Conservation (phyloP, 306 rosid genomes). For the Glycyrrhiza uralensis region DNA sequence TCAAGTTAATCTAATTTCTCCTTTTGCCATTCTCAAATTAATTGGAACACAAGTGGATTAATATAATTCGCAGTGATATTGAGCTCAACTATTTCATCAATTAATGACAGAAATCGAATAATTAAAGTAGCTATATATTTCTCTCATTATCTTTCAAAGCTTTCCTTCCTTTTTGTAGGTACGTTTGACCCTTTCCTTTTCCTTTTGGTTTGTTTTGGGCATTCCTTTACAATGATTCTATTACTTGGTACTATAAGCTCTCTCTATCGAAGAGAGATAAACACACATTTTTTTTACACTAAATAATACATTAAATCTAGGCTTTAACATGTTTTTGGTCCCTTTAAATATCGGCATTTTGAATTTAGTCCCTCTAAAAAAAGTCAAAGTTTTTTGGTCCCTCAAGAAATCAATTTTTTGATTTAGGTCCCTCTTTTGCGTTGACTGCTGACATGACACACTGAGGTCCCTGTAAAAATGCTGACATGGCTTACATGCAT, state of each 20-base stretch:
- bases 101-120: not conserved
- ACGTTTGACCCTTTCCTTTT: not conserved
- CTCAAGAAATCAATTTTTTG: too few species aligned
- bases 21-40: not conserved
- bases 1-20: not conserved
- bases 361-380: too few species aligned
- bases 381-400: too few species aligned
- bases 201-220: conserved; percentile 8
- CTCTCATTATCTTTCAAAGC: not conserved
- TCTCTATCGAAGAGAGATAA: too few species aligned
- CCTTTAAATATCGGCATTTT: too few species aligned
- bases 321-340: too few species aligned
- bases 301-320: too few species aligned
- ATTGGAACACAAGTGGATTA: not conserved
- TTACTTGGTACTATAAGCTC: not conserved
- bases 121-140: not conserved
- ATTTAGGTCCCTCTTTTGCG: too few species aligned
- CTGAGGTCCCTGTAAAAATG: too few species aligned
- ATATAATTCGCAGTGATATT: not conserved
- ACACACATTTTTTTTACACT: too few species aligned
- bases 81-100: conserved; percentile 9
- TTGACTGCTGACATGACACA: too few species aligned
- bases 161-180: not conserved
- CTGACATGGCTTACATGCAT: too few species aligned
- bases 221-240: not conserved